Base-by-base conservation (phyloP, 2,329 filamentous ascomycete species). In the Colletotrichum sp. region DNA sequence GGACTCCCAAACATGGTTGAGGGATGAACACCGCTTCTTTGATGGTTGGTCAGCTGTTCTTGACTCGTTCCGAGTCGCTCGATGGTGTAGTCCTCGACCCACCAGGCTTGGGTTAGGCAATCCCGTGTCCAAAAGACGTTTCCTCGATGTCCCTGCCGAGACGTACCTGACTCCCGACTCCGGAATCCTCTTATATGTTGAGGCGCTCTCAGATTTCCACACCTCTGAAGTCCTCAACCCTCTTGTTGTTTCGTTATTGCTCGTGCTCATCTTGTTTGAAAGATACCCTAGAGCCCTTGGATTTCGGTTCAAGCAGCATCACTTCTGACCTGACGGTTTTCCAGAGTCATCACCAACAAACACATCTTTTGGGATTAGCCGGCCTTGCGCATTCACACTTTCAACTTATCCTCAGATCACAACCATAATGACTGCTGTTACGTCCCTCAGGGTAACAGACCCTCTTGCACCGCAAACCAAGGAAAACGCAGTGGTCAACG, bases 41-140 rank as follows among this genome's bases (percentile, higher is more conserved):
- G 69, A 73, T 64, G 34, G 62, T 38, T 66, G 58, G 64, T 69
- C 64, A 73, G 69, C 64, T 73, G 73, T 73, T 76, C 78, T 77
- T 75, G 77, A 64, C 72, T 74, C 68, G 73, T 58, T 74, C 71
- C 58, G 59, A 69, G 58, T 75, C 65, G 67, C 73, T 68, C 63
- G 75, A 75, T 43, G 75, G 72, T 71, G 59, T 71, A 52, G 61
- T 73, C 43, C 55, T 62, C 34, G 74, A 76, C 76, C 76, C 76
- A 77, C 76, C 59, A 62, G 71, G 67, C 61, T 73, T 74, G 65
- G 74, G 74, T 77, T 76, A 77, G 76, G 76, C 75, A 74, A 77
- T 77, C 34, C 71, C 34, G 61, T 63, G 67, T 69, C 71, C 61
- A 71, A 76, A 77, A 77, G 76, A 75, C 76, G 76, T 75, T 71